These are phyloP conservation scores for Oleoguttula mirabilis DNA, from an alignment of 495 filamentous ascomycete species.

Conservation along the genomic window DNA sequence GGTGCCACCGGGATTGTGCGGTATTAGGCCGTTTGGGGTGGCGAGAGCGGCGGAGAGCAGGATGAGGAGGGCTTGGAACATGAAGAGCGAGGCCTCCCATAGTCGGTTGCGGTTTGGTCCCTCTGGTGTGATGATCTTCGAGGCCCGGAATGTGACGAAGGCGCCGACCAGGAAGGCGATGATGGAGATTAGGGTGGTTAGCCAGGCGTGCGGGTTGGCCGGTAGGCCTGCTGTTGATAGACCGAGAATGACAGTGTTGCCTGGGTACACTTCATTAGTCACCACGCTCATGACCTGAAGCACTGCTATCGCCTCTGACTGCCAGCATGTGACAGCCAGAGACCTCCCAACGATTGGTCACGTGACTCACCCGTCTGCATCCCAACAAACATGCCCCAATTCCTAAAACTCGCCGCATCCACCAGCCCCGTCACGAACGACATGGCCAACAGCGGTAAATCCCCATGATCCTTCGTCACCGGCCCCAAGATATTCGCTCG, in stretches of 20 bases:
- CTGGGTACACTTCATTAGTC: conserved; percentile 3
- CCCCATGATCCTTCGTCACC: conserved; percentile 15
- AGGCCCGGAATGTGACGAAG: conserved; percentile 7
- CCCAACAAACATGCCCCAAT: conserved; percentile 23
- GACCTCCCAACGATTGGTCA: too few relatives aligned
- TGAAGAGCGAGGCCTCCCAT: conserved; percentile 34
- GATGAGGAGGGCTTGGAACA: conserved; percentile 44
- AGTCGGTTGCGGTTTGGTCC: conserved; percentile 12
- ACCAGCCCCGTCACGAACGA: conserved; percentile 23
- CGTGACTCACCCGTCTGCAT: conserved; percentile 23
- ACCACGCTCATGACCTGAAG: too few relatives aligned
- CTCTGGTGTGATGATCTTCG: conserved; percentile 7
- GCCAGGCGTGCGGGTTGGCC: conserved; percentile 13
- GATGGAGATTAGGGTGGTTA: conserved; percentile 22
- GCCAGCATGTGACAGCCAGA: not conserved
- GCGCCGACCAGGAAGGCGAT: conserved; percentile 21
- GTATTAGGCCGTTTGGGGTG: conserved; percentile 2
- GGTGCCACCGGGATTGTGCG: conserved; percentile 3
- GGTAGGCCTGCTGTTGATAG: conserved; percentile 23
- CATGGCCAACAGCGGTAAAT: conserved; percentile 19
- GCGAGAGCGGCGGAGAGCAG: conserved; percentile 45
- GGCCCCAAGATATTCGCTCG: conserved; percentile 11
- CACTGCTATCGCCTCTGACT: too few relatives aligned
- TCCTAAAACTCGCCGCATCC: conserved; percentile 20
- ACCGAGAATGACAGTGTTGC: conserved; percentile 25